A percentile compares a stretch with the other conserved stretches of the same genome.
These are phyloP conservation scores for Astrothelium macrocarpum DNA, from an alignment of 495 filamentous ascomycete species.

Conservation along the genomic window DNA sequence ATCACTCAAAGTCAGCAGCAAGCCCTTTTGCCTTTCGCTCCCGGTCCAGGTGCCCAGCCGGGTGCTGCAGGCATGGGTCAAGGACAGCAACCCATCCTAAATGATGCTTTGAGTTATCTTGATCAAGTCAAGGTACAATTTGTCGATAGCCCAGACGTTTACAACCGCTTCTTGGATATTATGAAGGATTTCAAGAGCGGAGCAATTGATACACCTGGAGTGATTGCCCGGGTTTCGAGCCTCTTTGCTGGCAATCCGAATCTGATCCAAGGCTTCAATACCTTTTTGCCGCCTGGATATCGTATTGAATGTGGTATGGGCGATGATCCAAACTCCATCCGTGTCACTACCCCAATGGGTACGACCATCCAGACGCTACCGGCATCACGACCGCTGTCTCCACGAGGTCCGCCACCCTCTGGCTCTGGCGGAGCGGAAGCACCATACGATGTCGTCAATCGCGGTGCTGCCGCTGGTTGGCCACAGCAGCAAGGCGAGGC, in stretches of 20 bases:
- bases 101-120: constrained; percentile 94
- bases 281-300: constrained; percentile 93
- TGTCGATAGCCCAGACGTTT: constrained; percentile 92
- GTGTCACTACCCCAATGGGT: constrained; percentile 93
- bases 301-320: constrained; percentile 90
- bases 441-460: constrained; percentile 16
- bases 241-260: constrained; percentile 94
- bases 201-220: constrained; percentile 96
- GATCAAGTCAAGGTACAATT: constrained; percentile 99
- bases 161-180: constrained; percentile 95
- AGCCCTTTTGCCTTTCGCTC: constrained; percentile 29
- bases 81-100: constrained; percentile 92
- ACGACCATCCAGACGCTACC: constrained; percentile 54
- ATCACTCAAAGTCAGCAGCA: constrained; percentile 28
- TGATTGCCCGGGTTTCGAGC: constrained; percentile 94
- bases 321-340: constrained; percentile 87
- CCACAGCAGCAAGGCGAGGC: constrained; percentile 5
- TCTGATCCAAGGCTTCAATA: constrained; percentile 97
- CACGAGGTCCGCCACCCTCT: constrained; percentile 26
- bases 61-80: constrained; percentile 26
- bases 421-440: constrained; percentile 15
- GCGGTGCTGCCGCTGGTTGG: constrained; percentile 16
- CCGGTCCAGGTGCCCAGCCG: constrained; percentile 18
- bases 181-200: constrained; percentile 99
- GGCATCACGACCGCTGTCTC: constrained; percentile 38